These are phyloP conservation scores for Candida pseudoglaebosa DNA, from an alignment of 805 yeast species.

Conservation along the genomic window DNA sequence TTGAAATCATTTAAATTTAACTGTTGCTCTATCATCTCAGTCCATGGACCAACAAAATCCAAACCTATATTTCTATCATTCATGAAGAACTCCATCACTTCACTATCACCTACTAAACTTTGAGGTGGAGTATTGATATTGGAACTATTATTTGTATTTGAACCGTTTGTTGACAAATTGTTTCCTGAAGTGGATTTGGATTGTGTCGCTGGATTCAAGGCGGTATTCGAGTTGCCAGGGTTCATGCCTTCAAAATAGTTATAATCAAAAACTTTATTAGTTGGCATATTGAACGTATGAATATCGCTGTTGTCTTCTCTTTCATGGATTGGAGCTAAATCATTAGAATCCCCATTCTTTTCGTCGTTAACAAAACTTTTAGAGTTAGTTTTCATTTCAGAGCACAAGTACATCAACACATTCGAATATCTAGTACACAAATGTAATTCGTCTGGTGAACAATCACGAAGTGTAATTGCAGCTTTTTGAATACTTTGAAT, in stretches of 20 bases:
- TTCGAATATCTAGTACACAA: slow-evolving; percentile 76
- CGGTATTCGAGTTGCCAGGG: not conserved
- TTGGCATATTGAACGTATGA: not conserved
- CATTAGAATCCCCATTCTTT: not conserved
- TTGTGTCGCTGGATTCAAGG: not conserved
- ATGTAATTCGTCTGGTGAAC: slow-evolving; percentile 88
- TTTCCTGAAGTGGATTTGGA: not conserved
- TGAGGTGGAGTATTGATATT: slow-evolving; percentile 15
- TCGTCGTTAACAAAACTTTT: slow-evolving; percentile 14
- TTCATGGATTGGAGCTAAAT: slow-evolving; percentile 4
- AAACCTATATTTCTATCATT: slow-evolving; percentile 37
- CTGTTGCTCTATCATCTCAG: slow-evolving; percentile 73
- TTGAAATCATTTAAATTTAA: slow-evolving; percentile 34
- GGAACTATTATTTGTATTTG: slow-evolving; percentile 1
- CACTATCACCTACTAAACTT: slow-evolving; percentile 32
- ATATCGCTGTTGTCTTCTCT: slow-evolving; percentile 1
- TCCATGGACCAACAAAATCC: slow-evolving; percentile 67
- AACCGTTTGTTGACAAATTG: not conserved
- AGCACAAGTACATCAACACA: slow-evolving; percentile 68
- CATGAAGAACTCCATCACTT: slow-evolving; percentile 43
- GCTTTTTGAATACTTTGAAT: slow-evolving; percentile 63
- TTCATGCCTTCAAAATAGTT: slow-evolving; percentile 5
- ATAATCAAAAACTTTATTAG: slow-evolving; percentile 2
- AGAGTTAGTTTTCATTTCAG: slow-evolving; percentile 59
- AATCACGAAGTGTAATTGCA: slow-evolving; percentile 70